Conservation (phyloP, 1,284 basidiomycete genomes). For the Sparassis latifolia region DNA sequence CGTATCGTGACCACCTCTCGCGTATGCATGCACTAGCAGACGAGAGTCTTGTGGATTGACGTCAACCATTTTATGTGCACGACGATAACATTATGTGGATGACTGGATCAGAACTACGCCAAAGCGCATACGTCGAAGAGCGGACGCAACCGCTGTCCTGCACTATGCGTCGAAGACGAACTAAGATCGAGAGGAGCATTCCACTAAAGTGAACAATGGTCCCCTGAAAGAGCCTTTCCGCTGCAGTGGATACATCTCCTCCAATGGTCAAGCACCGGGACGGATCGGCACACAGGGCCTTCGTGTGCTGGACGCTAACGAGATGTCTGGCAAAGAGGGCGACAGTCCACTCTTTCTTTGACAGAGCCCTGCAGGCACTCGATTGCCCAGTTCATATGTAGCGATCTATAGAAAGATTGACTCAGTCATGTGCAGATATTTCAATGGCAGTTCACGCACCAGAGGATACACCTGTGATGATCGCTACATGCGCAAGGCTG, state of each 20-base stretch:
- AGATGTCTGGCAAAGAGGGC: constrained; percentile 47
- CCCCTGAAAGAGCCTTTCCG: constrained; percentile 45
- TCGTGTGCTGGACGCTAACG: constrained; percentile 54
- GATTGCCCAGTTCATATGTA: constrained; percentile 41
- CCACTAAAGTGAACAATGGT: constrained; percentile 54
- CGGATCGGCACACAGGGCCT: constrained; percentile 36
- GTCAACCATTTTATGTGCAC: constrained; percentile 56
- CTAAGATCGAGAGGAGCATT: constrained; percentile 8
- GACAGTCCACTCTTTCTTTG: constrained; percentile 38
- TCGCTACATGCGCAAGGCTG: constrained; percentile 18
- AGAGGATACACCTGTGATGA: constrained; percentile 17
- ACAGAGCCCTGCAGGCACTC: constrained; percentile 39
- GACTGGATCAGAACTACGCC: background rate
- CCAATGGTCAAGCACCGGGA: constrained; percentile 34
- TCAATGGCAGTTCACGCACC: constrained; percentile 7
- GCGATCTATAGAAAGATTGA: background rate
- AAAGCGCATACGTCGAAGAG: constrained; percentile 64
- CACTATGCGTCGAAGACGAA: background rate
- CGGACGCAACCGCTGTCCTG: constrained; percentile 64
- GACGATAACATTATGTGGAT: background rate
- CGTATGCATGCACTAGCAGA: constrained; percentile 43
- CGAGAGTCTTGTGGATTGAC: constrained; percentile 69
- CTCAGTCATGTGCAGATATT: background rate
- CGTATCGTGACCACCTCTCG: constrained; percentile 71
- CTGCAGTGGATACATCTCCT: constrained; percentile 61